Evolutionary conservation across 1,284 basidiomycete genomes (phyloP).

Genomic region (Heterobasidion parviporum): DNA sequence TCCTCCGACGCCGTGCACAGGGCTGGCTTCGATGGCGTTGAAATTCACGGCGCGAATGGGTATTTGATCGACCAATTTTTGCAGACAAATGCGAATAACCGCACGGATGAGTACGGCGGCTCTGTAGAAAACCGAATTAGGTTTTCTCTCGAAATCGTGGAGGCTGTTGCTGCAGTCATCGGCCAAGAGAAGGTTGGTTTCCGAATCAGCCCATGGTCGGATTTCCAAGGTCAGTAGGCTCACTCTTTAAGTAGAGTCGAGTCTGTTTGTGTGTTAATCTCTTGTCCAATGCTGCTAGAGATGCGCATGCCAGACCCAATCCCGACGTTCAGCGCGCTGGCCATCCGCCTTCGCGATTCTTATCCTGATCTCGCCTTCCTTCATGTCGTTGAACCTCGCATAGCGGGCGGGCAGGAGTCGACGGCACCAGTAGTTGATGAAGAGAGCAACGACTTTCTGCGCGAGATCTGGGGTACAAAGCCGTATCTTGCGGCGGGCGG

Average conservation of each 20-base stretch:
- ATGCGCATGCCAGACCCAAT: slow-evolving; percentile 13
- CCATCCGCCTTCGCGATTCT: slow-evolving; percentile 1
- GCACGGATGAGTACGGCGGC: slow-evolving; percentile 55
- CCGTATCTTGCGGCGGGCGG: slow-evolving; percentile 29
- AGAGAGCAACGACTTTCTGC: slow-evolving; percentile 19
- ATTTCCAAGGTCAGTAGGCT: slow-evolving; percentile 14
- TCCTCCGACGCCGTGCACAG: slow-evolving; percentile 16
- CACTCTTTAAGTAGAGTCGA: not conserved
- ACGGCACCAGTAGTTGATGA: not conserved
- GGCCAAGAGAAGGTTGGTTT: slow-evolving; percentile 26
- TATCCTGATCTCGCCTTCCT: slow-evolving; percentile 1
- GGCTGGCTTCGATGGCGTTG: slow-evolving; percentile 28
- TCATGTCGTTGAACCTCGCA: slow-evolving; percentile 24
- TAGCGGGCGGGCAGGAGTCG: slow-evolving; percentile 8
- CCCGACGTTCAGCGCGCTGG: slow-evolving; percentile 2
- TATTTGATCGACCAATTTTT: slow-evolving; percentile 34
- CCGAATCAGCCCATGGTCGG: slow-evolving; percentile 33
- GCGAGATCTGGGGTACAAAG: slow-evolving; percentile 15
- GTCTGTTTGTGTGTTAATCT: not conserved
- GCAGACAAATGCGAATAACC: slow-evolving; percentile 34
- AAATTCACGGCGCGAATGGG: slow-evolving; percentile 33
- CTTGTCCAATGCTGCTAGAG: not conserved
- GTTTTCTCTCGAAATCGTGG: slow-evolving; percentile 39
- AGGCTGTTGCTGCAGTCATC: slow-evolving; percentile 18
- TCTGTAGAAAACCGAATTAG: slow-evolving; percentile 43